phyloP scores from a whole-genome alignment of 1,284 basidiomycete species.

The Puccinia hordei region DNA sequence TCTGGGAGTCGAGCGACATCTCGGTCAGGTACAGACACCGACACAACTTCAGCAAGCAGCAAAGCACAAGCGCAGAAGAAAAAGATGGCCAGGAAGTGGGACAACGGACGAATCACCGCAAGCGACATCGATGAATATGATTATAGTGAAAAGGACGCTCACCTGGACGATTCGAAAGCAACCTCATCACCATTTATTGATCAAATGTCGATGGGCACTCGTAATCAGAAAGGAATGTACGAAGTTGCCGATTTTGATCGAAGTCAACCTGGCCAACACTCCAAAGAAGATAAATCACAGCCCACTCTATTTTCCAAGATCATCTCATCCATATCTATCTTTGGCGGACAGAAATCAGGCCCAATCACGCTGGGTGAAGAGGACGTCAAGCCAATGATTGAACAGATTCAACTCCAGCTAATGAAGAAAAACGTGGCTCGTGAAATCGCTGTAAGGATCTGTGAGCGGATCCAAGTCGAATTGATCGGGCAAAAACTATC shows the following conservation, averaged over 20 bases:
- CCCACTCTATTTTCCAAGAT: slow-evolving; percentile 46
- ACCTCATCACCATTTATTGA: slow-evolving; percentile 70
- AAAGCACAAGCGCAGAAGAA: slow-evolving; percentile 61
- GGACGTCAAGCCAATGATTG: slow-evolving; percentile 83
- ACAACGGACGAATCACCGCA: slow-evolving; percentile 71
- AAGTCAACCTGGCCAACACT: slow-evolving; percentile 50
- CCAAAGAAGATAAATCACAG: slow-evolving; percentile 48
- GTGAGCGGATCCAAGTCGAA: slow-evolving; percentile 84
- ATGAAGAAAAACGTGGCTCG: slow-evolving; percentile 99
- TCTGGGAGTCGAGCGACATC: slow-evolving; percentile 27
- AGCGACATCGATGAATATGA: slow-evolving; percentile 86
- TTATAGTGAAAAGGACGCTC: slow-evolving; percentile 64
- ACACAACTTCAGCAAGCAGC: slow-evolving; percentile 4
- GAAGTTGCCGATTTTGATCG: slow-evolving; percentile 93
- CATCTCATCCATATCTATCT: slow-evolving; percentile 59
- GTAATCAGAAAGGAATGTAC: slow-evolving; percentile 81
- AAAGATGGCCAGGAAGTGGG: slow-evolving; percentile 90
- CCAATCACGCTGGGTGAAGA: slow-evolving; percentile 70
- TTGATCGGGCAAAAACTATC: slow-evolving; percentile 82
- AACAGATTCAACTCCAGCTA: slow-evolving; percentile 92
- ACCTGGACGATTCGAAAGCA: slow-evolving; percentile 63
- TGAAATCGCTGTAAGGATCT: slow-evolving; percentile 91
- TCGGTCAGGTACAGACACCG: slow-evolving; percentile 45
- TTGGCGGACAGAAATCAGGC: slow-evolving; percentile 60
- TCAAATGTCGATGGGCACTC: slow-evolving; percentile 74